Base-by-base conservation (phyloP, 2,329 filamentous ascomycete genomes). In the Cercospora brassicicola region DNA sequence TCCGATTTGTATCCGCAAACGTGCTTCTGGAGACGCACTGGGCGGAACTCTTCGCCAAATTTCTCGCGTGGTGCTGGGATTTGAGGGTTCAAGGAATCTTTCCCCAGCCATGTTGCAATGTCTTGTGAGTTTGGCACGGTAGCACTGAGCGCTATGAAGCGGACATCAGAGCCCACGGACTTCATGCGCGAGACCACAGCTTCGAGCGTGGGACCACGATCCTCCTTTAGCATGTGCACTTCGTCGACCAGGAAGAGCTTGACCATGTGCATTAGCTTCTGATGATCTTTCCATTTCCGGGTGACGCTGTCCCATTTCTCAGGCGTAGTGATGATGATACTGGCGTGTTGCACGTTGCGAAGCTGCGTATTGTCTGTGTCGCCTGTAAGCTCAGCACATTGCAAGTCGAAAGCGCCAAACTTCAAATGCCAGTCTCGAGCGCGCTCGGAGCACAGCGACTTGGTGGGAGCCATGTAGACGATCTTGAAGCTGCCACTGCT, bases 271-370 rank as follows among this genome's bases (percentile, higher is more conserved):
- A 96, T 87, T 18, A 96, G 81, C 71, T 85, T 90, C 62, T 86
- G 85, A 74, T 96, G 90, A 73, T 96, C 92, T 73, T 89, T 88
- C 93, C 93, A 96, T 76, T 92, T 94, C 18, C 92, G 85, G 0
- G 93, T 96, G 77, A 95, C 89, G 68, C 91, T 94, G 76, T 96
- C 92, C 92, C 92, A 96, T 76, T 96, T 96, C 79, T 96, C 92
- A 0, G 93, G 92, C 0, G 92, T 96, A 0, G 93, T 95, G 69
- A 96, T 86, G 72, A 96, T 94, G 70, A 96, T 91, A 57, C 89
- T 89, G 2, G 92, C 92, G 72, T 84, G 87, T 68, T 92, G 89
- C 5, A 94, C 90, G 64, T 85, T 87, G 23, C 84, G 84, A 67
- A 93, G 83, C 72, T 94, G 88, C 4, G 82, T 79, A 62, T 86